These are phyloP conservation scores for Nephelium lappaceum DNA, from an alignment of 345 rosid species.

Conservation along the genomic window DNA sequence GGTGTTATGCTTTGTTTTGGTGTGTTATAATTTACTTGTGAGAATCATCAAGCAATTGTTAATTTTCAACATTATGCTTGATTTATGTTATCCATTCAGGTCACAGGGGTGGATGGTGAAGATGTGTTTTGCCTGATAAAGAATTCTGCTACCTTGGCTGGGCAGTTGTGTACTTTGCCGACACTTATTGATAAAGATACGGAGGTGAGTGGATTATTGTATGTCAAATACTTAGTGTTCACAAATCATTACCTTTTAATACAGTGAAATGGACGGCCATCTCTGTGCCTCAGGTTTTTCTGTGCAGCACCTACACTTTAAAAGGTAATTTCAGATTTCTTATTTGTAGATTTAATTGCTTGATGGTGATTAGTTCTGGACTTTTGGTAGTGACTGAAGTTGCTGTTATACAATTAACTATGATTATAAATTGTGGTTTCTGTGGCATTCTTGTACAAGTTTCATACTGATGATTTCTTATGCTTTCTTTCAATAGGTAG, in stretches of 20 bases:
- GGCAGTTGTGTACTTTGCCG: too few relatives aligned
- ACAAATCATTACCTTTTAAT: background rate
- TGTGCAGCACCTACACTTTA: background rate
- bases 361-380: background rate
- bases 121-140: slow-evolving; percentile 67
- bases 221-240: background rate
- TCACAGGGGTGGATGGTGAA: too few relatives aligned
- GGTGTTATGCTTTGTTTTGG: too few relatives aligned
- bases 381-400: background rate
- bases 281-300: background rate
- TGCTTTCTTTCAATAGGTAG: background rate
- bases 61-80: background rate
- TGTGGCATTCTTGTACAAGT: background rate
- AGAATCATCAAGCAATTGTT: too few relatives aligned
- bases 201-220: slow-evolving; percentile 39
- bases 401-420: background rate
- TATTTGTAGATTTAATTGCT: background rate
- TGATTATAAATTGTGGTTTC: background rate
- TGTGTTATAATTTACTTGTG: too few relatives aligned
- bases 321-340: background rate
- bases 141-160: too few relatives aligned
- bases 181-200: slow-evolving; percentile 64
- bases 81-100: too few relatives aligned
- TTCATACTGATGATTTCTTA: background rate
- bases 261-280: background rate